Conservation (phyloP, 768 basidiomycete species). For the Trametes punicea region DNA sequence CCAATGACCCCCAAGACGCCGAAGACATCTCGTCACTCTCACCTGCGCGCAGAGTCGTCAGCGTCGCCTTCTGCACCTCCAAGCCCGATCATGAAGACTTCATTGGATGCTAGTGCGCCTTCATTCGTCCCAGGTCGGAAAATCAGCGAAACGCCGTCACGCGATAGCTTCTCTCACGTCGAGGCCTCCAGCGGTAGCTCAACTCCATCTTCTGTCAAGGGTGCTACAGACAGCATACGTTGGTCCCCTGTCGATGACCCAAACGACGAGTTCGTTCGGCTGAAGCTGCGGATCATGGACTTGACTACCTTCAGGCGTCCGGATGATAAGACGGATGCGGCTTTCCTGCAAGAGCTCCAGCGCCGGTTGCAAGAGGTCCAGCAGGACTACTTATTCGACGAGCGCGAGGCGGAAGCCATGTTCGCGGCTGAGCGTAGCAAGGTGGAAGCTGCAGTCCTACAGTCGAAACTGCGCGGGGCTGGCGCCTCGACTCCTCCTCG, state of each 20-base stretch:
- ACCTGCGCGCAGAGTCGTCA: conserved; percentile 2
- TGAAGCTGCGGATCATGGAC: conserved; percentile 55
- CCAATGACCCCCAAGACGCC: conserved; percentile 14
- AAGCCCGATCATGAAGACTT: conserved; percentile 5
- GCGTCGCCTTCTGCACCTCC: conserved; percentile 1
- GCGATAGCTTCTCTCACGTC: neutral
- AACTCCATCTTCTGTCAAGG: neutral
- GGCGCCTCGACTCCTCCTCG: neutral
- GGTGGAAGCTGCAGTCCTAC: conserved; percentile 42
- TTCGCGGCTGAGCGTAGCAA: conserved; percentile 55
- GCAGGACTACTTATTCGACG: conserved; percentile 68
- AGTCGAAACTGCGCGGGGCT: conserved; percentile 39
- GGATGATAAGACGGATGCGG: conserved; percentile 27
- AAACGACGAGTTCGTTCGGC: conserved; percentile 56
- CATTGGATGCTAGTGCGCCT: conserved; percentile 40
- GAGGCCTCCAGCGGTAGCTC: neutral
- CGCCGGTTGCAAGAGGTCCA: conserved; percentile 45
- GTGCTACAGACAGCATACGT: neutral
- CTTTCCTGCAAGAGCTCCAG: conserved; percentile 39
- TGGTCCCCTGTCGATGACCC: conserved; percentile 40
- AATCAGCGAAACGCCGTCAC: neutral
- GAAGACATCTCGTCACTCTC: conserved; percentile 9
- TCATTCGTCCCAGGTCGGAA: conserved; percentile 34
- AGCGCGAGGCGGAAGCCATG: conserved; percentile 56
- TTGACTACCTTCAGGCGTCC: conserved; percentile 37